Conservation (phyloP, 352 stramenopile genomes). For the Pythium utonaiense region DNA sequence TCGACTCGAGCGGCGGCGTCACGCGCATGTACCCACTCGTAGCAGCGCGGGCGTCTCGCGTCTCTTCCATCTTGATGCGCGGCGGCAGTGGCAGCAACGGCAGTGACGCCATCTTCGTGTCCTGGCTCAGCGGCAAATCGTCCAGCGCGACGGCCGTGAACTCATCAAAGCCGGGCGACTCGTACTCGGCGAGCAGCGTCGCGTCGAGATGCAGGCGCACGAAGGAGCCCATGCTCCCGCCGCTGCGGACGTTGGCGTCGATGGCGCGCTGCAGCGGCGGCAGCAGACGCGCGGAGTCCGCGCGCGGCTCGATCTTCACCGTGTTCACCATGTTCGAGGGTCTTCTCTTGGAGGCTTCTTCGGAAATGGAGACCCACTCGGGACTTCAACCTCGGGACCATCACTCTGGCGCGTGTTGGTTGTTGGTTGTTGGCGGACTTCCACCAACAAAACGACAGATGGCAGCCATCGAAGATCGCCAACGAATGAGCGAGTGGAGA, state of each 20-base stretch:
- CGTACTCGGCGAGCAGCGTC: conserved; percentile 12
- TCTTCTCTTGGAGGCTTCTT: neutral
- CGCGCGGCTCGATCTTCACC: neutral
- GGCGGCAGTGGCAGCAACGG: neutral
- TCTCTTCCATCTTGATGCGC: neutral
- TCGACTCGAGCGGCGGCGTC: neutral
- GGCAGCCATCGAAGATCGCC: neutral
- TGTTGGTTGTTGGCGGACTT: conserved; percentile 3
- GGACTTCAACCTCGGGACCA: conserved; percentile 22
- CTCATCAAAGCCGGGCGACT: conserved; percentile 22
- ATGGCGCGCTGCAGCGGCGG: neutral
- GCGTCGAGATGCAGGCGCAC: conserved; percentile 17
- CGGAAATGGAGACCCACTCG: neutral
- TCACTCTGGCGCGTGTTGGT: conserved; percentile 17
- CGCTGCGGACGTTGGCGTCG: neutral
- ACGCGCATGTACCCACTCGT: neutral
- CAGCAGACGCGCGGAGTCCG: neutral
- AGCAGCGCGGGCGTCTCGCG: neutral
- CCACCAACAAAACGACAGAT: neutral
- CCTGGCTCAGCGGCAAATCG: neutral
- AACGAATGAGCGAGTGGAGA: no score
- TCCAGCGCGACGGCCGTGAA: conserved; percentile 17
- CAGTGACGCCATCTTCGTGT: neutral
- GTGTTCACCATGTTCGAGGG: no score
- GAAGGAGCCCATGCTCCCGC: neutral